phyloP scores from a whole-genome alignment of 1,284 basidiomycete genomes.

The Coriolopsis trogii region DNA sequence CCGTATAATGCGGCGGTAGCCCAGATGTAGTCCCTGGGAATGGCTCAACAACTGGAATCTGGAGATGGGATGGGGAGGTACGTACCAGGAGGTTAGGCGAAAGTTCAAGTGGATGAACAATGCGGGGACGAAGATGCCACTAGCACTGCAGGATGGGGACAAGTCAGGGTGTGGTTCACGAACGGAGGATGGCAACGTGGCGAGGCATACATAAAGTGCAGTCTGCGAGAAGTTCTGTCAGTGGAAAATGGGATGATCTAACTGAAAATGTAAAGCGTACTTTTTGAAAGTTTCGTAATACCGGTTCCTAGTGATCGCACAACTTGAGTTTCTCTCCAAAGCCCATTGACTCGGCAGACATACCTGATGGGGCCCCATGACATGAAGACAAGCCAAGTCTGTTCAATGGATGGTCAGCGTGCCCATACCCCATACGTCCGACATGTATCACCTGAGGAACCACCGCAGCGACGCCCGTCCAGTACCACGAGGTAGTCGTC shows the following conservation, averaged over 20 bases:
- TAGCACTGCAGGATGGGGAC: constrained; percentile 18
- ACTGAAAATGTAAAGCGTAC: constrained; percentile 31
- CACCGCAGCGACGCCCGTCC: constrained; percentile 42
- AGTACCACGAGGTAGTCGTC: constrained; percentile 33
- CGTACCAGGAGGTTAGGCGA: constrained; percentile 30
- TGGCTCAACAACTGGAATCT: neutral
- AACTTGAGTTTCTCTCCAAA: neutral
- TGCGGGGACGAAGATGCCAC: constrained; percentile 36
- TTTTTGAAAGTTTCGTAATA: constrained; percentile 47
- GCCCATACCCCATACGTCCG: too few relatives aligned
- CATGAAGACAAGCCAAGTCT: constrained; percentile 28
- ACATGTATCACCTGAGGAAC: constrained; percentile 34
- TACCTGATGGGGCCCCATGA: constrained; percentile 36
- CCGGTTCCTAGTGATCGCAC: constrained; percentile 27
- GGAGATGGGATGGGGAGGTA: neutral
- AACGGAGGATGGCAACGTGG: neutral
- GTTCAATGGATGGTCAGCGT: neutral
- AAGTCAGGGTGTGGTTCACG: neutral
- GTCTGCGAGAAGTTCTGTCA: too few relatives aligned
- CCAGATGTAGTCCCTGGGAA: constrained; percentile 39
- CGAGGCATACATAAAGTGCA: constrained; percentile 9
- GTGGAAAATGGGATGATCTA: neutral
- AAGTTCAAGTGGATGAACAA: constrained; percentile 43
- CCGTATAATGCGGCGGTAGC: constrained; percentile 39
- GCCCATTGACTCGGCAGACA: neutral